phyloP scores from a whole-genome alignment of 106 monocot genomes.

The Vanilla planifolia region DNA sequence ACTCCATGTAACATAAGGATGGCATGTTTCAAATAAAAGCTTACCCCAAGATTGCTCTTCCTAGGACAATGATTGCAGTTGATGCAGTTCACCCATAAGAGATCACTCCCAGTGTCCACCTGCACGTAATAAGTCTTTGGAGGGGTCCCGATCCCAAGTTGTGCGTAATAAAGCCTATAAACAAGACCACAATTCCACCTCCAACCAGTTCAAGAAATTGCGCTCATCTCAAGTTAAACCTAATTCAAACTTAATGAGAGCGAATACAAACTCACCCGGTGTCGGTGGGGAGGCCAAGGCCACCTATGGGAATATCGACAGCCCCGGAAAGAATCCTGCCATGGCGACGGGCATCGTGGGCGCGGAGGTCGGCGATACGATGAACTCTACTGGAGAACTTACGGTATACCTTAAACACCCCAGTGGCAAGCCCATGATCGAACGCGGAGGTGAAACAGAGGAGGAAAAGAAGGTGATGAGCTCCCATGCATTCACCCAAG shows the following conservation, averaged over 20 bases:
- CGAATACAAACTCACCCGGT: background rate
- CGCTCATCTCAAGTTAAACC: too few relatives aligned
- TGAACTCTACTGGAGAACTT: background rate
- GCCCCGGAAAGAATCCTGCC: background rate
- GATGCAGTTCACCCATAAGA: constrained; percentile 20
- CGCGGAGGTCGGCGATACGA: background rate
- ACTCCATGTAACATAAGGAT: too few relatives aligned
- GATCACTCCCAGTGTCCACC: constrained; percentile 22
- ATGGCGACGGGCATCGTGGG: background rate
- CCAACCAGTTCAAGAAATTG: too few relatives aligned
- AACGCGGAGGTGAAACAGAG: background rate
- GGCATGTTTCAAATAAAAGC: background rate
- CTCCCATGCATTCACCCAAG: background rate
- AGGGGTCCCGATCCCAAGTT: constrained; percentile 21
- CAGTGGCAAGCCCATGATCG: background rate
- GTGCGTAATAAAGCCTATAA: constrained; percentile 22
- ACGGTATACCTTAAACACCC: background rate
- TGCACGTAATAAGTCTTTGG: constrained; percentile 16
- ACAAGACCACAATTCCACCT: too few relatives aligned
- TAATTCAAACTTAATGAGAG: background rate
- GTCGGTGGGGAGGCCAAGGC: background rate
- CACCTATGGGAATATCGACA: background rate
- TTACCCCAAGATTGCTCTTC: constrained; percentile 20
- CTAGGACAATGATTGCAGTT: constrained; percentile 13
- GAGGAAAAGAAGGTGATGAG: background rate